Evolutionary conservation across 371 early-diverging fungal species (phyloP).

Genomic region (Mortierella sp.): DNA sequence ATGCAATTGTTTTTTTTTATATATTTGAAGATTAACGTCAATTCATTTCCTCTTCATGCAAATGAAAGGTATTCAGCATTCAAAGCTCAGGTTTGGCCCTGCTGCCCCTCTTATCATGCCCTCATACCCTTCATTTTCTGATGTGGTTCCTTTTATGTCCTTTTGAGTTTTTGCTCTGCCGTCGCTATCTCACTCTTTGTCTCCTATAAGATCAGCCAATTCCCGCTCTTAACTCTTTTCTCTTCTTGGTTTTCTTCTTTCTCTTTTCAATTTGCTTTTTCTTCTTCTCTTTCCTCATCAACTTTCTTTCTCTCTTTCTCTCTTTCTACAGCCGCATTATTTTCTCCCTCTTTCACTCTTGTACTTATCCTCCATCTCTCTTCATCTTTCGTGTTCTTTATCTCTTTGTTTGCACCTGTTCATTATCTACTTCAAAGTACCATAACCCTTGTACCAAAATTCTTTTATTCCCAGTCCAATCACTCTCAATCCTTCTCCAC

Average conservation of each 20-base stretch:
- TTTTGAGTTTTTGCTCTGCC: too few species aligned
- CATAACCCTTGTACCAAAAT: neutral
- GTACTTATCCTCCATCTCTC: neutral
- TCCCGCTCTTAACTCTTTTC: neutral
- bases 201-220: neutral
- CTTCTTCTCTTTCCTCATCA: neutral
- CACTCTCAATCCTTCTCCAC: neutral
- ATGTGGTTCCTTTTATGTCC: neutral
- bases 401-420: neutral
- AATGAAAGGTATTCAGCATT: neutral
- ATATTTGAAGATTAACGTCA: neutral
- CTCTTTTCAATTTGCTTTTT: neutral
- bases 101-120: neutral
- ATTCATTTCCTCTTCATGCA: conserved; percentile 3
- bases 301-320: too few species aligned
- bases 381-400: neutral
- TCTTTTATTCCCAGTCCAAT: neutral
- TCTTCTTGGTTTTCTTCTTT: neutral
- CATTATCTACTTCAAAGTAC: neutral
- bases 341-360: neutral
- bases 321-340: too few species aligned
- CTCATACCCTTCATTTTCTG: neutral
- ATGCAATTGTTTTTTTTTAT: neutral
- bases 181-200: neutral
- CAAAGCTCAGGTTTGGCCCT: neutral